A percentile compares a stretch with the other conserved stretches of the same genome.
phyloP scores from a whole-genome alignment of 129 eudicot genomes.

The Flaveria linearis region DNA sequence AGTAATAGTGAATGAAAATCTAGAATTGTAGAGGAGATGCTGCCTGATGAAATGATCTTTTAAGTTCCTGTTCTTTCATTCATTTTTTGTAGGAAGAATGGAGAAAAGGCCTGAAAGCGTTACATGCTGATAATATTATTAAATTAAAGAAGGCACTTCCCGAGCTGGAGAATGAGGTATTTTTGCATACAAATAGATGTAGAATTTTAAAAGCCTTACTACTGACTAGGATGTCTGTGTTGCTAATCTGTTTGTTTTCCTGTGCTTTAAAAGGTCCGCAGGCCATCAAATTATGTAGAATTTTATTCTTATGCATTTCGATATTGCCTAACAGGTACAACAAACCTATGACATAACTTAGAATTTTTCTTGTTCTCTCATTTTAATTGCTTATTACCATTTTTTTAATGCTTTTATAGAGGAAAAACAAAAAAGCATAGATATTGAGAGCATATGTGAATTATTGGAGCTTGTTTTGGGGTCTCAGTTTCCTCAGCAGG shows the following conservation, averaged over 20 bases:
- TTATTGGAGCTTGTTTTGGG: slow-evolving; percentile 91
- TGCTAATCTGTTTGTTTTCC: slow-evolving; percentile 15
- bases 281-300: slow-evolving; percentile 77
- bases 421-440: slow-evolving; percentile 97
- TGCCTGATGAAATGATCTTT: slow-evolving; percentile 11
- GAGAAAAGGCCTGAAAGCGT: slow-evolving; percentile 86
- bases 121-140: slow-evolving; percentile 72
- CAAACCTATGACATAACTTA: slow-evolving; percentile 1
- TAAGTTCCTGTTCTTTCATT: slow-evolving; percentile 2
- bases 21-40: not conserved
- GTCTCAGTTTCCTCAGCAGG: slow-evolving; percentile 70
- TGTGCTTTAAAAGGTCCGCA: slow-evolving; percentile 59
- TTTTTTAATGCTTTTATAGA: slow-evolving; percentile 44
- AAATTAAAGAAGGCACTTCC: slow-evolving; percentile 76
- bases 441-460: slow-evolving; percentile 86
- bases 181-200: not conserved
- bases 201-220: no score
- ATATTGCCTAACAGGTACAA: slow-evolving; percentile 85
- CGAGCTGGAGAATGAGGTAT: slow-evolving; percentile 90
- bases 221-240: slow-evolving; percentile 1
- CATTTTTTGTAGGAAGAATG: slow-evolving; percentile 75
- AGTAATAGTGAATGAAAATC: not conserved
- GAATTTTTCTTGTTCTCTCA: not conserved
- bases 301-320: slow-evolving; percentile 79
- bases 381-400: not conserved